phyloP scores from a whole-genome alignment of 257 asterid genomes.

The Nicotiana paniculata region DNA sequence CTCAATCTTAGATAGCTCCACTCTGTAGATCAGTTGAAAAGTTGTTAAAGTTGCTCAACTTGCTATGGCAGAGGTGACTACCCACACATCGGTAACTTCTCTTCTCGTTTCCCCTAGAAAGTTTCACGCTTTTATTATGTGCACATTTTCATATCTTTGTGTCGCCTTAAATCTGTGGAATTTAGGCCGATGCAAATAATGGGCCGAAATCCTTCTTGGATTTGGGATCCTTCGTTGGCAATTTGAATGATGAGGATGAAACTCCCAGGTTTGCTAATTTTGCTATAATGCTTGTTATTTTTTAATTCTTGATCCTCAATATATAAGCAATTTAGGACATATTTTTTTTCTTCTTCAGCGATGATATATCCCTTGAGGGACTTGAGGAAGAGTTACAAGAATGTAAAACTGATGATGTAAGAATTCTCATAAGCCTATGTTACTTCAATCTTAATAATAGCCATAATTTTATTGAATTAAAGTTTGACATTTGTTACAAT shows the following conservation, averaged over 20 bases:
- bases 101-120: too few species aligned
- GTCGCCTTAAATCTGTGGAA: not conserved
- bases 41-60: too few species aligned
- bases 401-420: slow-evolving; percentile 83
- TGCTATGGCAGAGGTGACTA: too few species aligned
- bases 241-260: slow-evolving; percentile 66
- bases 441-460: too few species aligned
- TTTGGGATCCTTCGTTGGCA: slow-evolving; percentile 73
- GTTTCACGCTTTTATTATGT: not conserved
- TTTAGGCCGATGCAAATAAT: slow-evolving; percentile 24
- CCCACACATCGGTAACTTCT: too few species aligned
- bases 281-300: not conserved
- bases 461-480: not conserved
- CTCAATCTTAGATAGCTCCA: too few species aligned
- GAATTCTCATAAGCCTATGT: not conserved
- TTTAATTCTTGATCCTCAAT: not conserved
- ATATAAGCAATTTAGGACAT: not conserved
- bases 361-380: slow-evolving; percentile 81
- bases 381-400: slow-evolving; percentile 83
- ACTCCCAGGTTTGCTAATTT: slow-evolving; percentile 40
- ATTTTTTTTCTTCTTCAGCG: slow-evolving; percentile 28
- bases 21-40: too few species aligned
- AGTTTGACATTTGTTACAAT: too few species aligned
- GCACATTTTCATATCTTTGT: not conserved
- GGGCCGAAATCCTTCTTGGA: slow-evolving; percentile 38